Evolutionary conservation across 176 grass and related monocot species (phyloP).

Genomic region (Pontederia crassipes): DNA sequence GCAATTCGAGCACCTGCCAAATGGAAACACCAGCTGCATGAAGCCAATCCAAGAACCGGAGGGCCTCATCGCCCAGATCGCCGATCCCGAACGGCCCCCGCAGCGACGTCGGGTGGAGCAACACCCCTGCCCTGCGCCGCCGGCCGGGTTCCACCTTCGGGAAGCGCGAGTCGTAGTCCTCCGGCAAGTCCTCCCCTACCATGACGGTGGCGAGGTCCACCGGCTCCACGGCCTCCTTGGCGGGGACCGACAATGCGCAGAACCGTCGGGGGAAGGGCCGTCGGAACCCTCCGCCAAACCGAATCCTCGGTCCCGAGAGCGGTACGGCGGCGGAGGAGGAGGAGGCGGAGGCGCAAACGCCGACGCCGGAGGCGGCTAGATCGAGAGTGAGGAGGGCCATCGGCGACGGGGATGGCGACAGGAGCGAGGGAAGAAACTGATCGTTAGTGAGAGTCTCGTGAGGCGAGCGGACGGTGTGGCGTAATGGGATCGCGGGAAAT

Average conservation of each 20-base stretch:
- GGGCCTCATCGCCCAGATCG: conserved; percentile 57
- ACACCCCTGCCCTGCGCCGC: conserved; percentile 48
- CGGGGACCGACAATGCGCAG: neutral
- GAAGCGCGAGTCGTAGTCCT: conserved; percentile 52
- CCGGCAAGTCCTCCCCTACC: conserved; percentile 51
- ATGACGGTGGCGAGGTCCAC: conserved; percentile 19
- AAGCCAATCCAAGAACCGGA: conserved; percentile 73
- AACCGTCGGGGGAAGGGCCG: neutral
- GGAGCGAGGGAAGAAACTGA: no score
- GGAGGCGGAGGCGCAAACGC: neutral
- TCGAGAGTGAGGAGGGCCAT: neutral
- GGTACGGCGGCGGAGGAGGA: neutral
- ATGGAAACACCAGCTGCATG: conserved; percentile 49
- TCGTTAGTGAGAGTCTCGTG: no score
- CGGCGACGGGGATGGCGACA: no score
- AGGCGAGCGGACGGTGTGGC: no score
- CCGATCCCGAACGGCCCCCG: conserved; percentile 64
- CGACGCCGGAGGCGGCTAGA: neutral
- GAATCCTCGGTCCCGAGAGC: neutral
- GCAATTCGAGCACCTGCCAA: conserved; percentile 57
- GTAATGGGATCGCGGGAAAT: no score
- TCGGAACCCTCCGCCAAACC: neutral
- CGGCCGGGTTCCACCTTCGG: conserved; percentile 35
- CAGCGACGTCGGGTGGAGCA: conserved; percentile 77
- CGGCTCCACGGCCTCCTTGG: neutral